Evolutionary conservation across 768 basidiomycete species (phyloP).

Genomic region (Hemileccinum rubropunctum): DNA sequence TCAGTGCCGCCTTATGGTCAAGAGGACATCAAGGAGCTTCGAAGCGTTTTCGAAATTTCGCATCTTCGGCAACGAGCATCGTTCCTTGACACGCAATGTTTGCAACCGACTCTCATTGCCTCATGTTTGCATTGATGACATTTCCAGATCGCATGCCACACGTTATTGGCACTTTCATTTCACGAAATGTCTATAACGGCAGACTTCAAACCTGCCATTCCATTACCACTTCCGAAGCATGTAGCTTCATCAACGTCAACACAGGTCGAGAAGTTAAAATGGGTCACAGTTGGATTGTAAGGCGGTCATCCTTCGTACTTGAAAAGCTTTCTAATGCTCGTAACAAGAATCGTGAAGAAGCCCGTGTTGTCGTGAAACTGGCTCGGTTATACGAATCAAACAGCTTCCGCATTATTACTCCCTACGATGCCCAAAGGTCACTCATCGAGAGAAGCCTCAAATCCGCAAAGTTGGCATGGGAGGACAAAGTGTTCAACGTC

Average conservation of each 20-base stretch:
- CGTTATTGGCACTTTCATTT: constrained; percentile 70
- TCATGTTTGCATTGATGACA: not conserved
- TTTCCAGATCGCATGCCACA: constrained; percentile 76
- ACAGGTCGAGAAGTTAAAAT: constrained; percentile 28
- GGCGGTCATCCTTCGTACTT: not conserved
- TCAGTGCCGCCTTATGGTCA: too few relatives aligned
- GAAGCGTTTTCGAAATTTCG: constrained; percentile 70
- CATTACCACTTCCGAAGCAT: constrained; percentile 32
- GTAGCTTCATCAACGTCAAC: constrained; percentile 39
- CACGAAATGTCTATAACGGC: constrained; percentile 55
- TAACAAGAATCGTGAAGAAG: constrained; percentile 58
- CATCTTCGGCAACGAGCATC: constrained; percentile 49
- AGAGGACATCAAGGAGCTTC: constrained; percentile 60
- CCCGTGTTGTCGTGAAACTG: constrained; percentile 49
- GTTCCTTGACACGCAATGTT: constrained; percentile 76
- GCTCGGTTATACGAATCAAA: constrained; percentile 48
- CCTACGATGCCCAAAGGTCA: constrained; percentile 70
- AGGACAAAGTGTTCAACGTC: constrained; percentile 70
- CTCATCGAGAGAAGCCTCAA: constrained; percentile 56
- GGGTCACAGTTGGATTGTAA: constrained; percentile 37
- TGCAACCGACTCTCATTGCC: constrained; percentile 16
- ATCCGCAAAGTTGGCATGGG: constrained; percentile 44
- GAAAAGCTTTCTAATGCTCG: constrained; percentile 5
- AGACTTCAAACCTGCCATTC: constrained; percentile 57
- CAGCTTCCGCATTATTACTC: constrained; percentile 67